Percentiles rank a stretch among this genome's conserved stretches.
Evolutionary conservation across 2,329 filamentous ascomycete species (phyloP).

Genomic region (Clonostachys sp.): DNA sequence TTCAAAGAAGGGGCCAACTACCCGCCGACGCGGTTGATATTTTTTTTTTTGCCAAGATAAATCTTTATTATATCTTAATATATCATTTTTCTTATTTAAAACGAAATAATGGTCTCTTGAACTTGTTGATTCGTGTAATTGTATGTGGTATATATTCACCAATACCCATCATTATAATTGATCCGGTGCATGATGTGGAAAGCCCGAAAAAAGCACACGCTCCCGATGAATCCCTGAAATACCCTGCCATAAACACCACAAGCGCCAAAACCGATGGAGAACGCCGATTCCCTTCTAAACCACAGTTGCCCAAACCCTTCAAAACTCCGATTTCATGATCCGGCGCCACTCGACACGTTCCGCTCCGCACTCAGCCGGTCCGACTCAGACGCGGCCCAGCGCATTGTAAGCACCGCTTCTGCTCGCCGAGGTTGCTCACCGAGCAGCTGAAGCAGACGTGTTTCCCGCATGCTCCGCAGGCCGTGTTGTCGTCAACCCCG

Average conservation of each 20-base stretch:
- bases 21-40: slow-evolving; percentile 33
- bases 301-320: too few species aligned
- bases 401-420: slow-evolving; percentile 48
- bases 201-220: too few species aligned
- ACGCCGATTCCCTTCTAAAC: too few species aligned
- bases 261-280: too few species aligned
- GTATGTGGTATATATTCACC: neutral
- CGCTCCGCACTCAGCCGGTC: too few species aligned
- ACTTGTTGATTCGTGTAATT: neutral
- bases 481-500: slow-evolving; percentile 12
- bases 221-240: too few species aligned
- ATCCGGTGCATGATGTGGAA: neutral
- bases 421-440: slow-evolving; percentile 50
- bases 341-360: too few species aligned
- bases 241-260: too few species aligned
- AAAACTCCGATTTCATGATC: too few species aligned
- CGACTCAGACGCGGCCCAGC: slow-evolving; percentile 22
- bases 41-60: neutral
- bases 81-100: neutral
- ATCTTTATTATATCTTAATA: neutral
- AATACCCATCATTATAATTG: neutral
- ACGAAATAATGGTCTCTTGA: neutral
- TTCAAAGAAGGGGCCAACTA: slow-evolving; percentile 34
- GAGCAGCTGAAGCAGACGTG: slow-evolving; percentile 56
- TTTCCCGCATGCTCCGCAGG: slow-evolving; percentile 47